Evolutionary conservation across 140 eudicot genomes (phyloP), one percentile per base, ranked within the genome.

Genomic region (Stevia rebaudiana): DNA sequence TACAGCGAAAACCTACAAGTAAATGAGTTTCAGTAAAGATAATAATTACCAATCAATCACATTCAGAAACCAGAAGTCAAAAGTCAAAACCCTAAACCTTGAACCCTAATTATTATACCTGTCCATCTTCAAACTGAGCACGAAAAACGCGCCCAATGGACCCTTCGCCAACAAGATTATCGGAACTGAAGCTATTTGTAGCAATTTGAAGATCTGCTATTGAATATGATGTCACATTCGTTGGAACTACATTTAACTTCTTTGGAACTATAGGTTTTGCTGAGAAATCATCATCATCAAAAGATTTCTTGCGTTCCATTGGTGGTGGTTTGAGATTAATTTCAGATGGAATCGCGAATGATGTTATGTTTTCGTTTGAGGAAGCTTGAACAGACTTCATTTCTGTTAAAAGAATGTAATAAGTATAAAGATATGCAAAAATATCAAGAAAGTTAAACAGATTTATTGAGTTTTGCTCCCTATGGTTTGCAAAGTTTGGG

Each of bases 141-240:
- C 95, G 89, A 73, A 67, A 92, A 58, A 92, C 98, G 43, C 96
- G 90, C 50, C 96, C 96, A 61, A 80, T 75, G 49, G 96, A 80
- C 62, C 98, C 98, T 77, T 92, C 98, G 12, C 96, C 96, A 9
- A 92, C 63, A 52, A 92, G 87, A 73, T 83, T 86, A 13, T 88
- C 98, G 36, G 68, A 79, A 58, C 72, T 88, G 74, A 92, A 92
- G 80, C 98, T 92, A 55, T 80, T 81, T 25, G 98, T 92, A 33
- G 98, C 96, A 49, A 88, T 85, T 76, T 92, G 98, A 65, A 92
- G 82, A 75, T 92, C 98, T 4, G 98, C 96, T 67, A 92, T 81
- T 17, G 98, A 88, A 70, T 84, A 92, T 6, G 74, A 69, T 57
- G 56, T 76, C 43, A 84, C 86, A 36, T 63, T 72, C 24, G 72